Base-by-base conservation (phyloP, 306 rosid genomes). In the Fragaria nilgerrensis region DNA sequence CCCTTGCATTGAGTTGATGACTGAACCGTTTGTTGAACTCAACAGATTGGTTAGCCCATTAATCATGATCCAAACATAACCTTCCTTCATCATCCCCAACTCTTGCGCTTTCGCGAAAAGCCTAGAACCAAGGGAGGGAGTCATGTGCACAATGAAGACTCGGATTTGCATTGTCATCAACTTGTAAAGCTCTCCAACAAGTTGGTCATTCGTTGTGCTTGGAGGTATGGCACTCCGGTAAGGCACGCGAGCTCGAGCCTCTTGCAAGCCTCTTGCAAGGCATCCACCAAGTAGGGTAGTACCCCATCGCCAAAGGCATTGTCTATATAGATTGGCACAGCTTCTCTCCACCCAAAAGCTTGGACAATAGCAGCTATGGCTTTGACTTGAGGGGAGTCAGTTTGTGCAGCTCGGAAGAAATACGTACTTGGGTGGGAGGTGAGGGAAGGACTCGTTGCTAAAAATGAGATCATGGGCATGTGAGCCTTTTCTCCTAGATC, bases 401-500 rank as follows among this genome's bases (percentile, higher is more conserved):
- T 72, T 45, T 75, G 69, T 2, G 75, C 41, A 2, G 64, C 37
- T 58, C 58, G 73, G 48, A 85, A 75, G 15, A 81, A 85, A 15
- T 85, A 85, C 17, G 74, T 39, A 49, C 76, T 71, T 2, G n/a
- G 5, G 4, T 50, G 52, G 0, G 75, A 76, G 13, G 84, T 65
- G 52, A 82, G 80, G 50, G 85, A 81, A 50, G 84, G 77, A 53
- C 77, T 68, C 13, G 78, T 48, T n/a, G 89, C 80, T 16, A 73
- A 47, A 41, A 79, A 82, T 22, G 84, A 76, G 34, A 85, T 52
- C 48, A 85, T 77, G 41, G 89, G 89, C 5, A 85, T 86, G 0
- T 56, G 65, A 12, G 79, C 82, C 34, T 80, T 65, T 5, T 80
- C 55, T 41, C 82, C 88, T 0, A 85, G 75, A 14, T 64, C 47